Evolutionary conservation across 2,329 filamentous ascomycete species (phyloP), one percentile per base, ranked within the genome.

Genomic region (Knoxdaviesia capensis): DNA sequence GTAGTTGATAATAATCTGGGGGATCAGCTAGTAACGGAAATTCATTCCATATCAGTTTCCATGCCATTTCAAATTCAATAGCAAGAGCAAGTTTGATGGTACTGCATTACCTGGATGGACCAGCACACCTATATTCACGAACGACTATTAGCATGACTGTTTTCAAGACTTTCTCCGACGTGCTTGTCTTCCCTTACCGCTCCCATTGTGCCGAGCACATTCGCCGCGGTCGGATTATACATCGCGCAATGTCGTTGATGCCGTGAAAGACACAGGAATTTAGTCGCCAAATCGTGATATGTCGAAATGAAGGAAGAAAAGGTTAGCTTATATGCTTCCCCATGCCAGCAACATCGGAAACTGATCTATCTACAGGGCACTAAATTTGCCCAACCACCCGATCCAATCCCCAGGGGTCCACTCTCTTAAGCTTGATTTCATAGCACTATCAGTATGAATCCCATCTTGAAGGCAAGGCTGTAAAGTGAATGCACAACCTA

Each of bases 1-100:
- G 50, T 77, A 74, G 50, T 83, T 83, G 50, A 80, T 69, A 33
- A 76, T 54, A 40, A 82, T 80, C 52, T 83, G 78, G 0, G 78
- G 77, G 30, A 82, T 68, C 30, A 82, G 61, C 66, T 81, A 47
- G 6, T 11, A 20, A 35, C 29, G 32, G 38, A 37, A 29, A 40
- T 7, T 20, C 20, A 31, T 35, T 35, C 11, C 9, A 35, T 9
- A 11, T 35, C 34, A 9, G 34, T 20, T 20, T 20, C 20, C 20
- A 20, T 20, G 28, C 6, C 28, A 41, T 36, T 43, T 31, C n/a
- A 41, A 31, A 39, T 30, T 20, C 31, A 42, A 6, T 20, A 3
- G 34, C 11, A 35, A 35, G 11, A 35, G 34, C 7, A 6, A 28
- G n/a, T 7, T 11, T n/a, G 8, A 7, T 6, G 6, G 5, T 8